Base-by-base conservation (phyloP, 2,329 filamentous ascomycete genomes). In the Aspergillus transmontanensis region DNA sequence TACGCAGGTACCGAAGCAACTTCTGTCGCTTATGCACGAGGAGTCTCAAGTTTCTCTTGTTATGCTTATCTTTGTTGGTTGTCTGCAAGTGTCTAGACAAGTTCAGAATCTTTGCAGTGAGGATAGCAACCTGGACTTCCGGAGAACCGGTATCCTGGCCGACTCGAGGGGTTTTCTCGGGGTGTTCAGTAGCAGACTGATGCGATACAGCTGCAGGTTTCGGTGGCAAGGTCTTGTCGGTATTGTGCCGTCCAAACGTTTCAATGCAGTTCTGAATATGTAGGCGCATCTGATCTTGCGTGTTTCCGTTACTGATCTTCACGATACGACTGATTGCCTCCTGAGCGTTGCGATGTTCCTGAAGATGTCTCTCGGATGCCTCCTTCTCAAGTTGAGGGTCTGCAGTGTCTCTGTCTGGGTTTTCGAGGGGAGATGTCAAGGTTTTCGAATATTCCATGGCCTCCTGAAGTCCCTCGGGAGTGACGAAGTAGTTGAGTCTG, bases 121-220 rank as follows among this genome's bases (percentile, higher is more conserved):
- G 79, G 71, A 99, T 96, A 53, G 93, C 94, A 69, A 96, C 93
- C 83, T 99, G 95, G n/a, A 99, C 96, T 80, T 99, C 95, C 7
- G 92, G 92, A 71, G 92, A 96, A 41, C 95, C 95, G 0, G 94
- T 99, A 76, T 99, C 95, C 6, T 90, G 91, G 0, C 95, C 95
- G n/a, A 89, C 88, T 36, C 96, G 90, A 56, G 86, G 85, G 0
- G 83, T 84, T 69, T 86, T 86, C 30, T 80, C 68, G 6, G 71
- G 72, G 30, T 74, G 72, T 50, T 66, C 66, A 26, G 75, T 68
- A 19, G 64, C 62, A 78, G 81, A 80, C 71, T 79, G 63, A 78
- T 78, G 70, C 76, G 74, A 79, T 73, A 70, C 81, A 73, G 63
- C 75, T 65, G 73, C 74, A 55, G 74, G 82, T 71, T 89, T 90